Percentiles rank a stretch among this genome's conserved stretches.
Evolutionary conservation across 768 basidiomycete genomes (phyloP).

Genomic region (Podaxis carcinomalis): DNA sequence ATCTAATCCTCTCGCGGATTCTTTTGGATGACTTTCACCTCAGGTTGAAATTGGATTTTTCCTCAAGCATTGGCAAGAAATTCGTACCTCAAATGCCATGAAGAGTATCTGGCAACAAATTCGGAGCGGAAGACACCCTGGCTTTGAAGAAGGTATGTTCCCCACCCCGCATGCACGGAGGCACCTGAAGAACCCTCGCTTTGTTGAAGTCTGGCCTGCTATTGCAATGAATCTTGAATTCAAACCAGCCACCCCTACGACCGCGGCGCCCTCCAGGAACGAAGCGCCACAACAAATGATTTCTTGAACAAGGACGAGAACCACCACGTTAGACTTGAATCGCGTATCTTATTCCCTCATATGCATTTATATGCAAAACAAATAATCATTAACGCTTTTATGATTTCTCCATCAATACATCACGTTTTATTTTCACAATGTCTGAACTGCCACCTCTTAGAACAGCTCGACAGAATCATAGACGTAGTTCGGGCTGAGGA

Average conservation of each 20-base stretch:
- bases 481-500: constrained; percentile 43
- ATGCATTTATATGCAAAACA: background rate
- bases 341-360: background rate
- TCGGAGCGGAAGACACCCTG: constrained; percentile 75
- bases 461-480: constrained; percentile 39
- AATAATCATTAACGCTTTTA: background rate
- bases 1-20: background rate
- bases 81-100: constrained; percentile 82
- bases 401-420: background rate
- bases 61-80: constrained; percentile 77
- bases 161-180: background rate
- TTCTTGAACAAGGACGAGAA: background rate
- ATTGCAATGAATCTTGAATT: constrained; percentile 64
- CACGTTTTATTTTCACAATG: background rate
- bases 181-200: background rate
- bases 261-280: constrained; percentile 14
- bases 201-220: constrained; percentile 57
- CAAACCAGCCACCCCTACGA: constrained; percentile 30
- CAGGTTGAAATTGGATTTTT: constrained; percentile 73
- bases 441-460: constrained; percentile 12
- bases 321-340: background rate
- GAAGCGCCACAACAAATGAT: constrained; percentile 11
- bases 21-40: constrained; percentile 32
- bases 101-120: constrained; percentile 83
- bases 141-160: constrained; percentile 74